phyloP scores from a whole-genome alignment of 2,329 filamentous ascomycete genomes.

The Monilinia aucupariae region DNA sequence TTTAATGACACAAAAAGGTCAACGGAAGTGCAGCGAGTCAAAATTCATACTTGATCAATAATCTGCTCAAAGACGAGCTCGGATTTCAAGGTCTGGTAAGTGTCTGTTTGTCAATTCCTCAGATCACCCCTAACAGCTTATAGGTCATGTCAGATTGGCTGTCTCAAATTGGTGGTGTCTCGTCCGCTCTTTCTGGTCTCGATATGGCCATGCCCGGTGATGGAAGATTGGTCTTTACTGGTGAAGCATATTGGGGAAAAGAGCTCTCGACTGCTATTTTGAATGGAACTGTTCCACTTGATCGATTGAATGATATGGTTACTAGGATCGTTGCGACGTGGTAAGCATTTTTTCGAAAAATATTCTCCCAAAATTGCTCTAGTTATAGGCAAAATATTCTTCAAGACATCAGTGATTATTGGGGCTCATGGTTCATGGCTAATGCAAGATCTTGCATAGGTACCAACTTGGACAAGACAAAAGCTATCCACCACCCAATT shows the following conservation, averaged over 20 bases:
- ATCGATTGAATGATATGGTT: conserved; percentile 52
- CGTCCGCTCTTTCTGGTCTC: conserved; percentile 55
- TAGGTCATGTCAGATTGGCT: conserved; percentile 67
- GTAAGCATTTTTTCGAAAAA: conserved; percentile 26
- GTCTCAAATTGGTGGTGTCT: conserved; percentile 55
- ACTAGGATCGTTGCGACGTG: conserved; percentile 54
- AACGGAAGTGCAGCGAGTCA: conserved; percentile 63
- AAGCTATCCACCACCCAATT: conserved; percentile 52
- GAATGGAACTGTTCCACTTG: conserved; percentile 52
- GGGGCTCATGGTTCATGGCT: neutral
- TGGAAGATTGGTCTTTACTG: conserved; percentile 45
- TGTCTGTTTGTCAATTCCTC: neutral
- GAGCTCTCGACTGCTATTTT: conserved; percentile 50
- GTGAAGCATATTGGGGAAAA: conserved; percentile 49
- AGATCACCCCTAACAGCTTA: conserved; percentile 15
- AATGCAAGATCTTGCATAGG: neutral
- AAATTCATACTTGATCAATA: conserved; percentile 64
- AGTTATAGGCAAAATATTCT: neutral
- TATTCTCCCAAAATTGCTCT: neutral
- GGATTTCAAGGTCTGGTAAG: conserved; percentile 57
- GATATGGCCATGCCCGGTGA: conserved; percentile 69
- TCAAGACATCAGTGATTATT: neutral
- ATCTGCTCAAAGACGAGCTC: conserved; percentile 66
- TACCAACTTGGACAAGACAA: conserved; percentile 55
- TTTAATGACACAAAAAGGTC: conserved; percentile 23